Base-by-base conservation (phyloP, 1,284 basidiomycete genomes). In the Lentinus polychrous region DNA sequence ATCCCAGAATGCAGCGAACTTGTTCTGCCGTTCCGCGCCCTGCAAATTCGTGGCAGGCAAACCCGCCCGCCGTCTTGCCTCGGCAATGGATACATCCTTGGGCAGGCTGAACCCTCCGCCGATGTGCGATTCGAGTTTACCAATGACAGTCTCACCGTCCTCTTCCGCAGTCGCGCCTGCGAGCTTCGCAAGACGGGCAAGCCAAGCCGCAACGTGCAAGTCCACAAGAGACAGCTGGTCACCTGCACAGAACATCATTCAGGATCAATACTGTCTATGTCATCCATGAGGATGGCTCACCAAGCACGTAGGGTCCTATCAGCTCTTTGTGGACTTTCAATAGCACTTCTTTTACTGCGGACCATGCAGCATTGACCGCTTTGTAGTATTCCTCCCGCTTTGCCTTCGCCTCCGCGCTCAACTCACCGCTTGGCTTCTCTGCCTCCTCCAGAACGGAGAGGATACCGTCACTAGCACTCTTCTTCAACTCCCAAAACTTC, bases 151-250 rank as follows among this genome's bases (percentile, higher is more conserved):
- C 46, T 70, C 64, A 0, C 83, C 82, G 49, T 76, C 69, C 34
- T 82, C 74, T 1, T 57, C 62, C 0, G 60, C 59, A 18, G 61
- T 62, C 0, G 78, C 85, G 1, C 81, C 83, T 3, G 75, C 71
- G 20, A 90, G 68, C 39, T 59, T 62, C 10, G 82, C 76, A 8
- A 92, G 55, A 24, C 81, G 75, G 2, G 81, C 71, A 34, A 93
- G 63, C 90, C 89, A 95, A 10, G 81, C 81, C 2, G 79, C 81
- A 22, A 92, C 69, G 59, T 93, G 89, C 45, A 92, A 66, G 61
- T 94, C 92, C 2, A 83, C 87, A 38, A 91, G 69, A 7, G 83
- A 88, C 60, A 92, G 64, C 52, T 90, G 86, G 57, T 86, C 86
- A 22, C 84, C 84, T 86, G 50, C 17, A 43, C 27, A 27, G 68